Percentiles rank a stretch among this genome's conserved stretches.
Evolutionary conservation across 2,329 filamentous ascomycete species (phyloP).

Genomic region (Sporothrix variecibatus): DNA sequence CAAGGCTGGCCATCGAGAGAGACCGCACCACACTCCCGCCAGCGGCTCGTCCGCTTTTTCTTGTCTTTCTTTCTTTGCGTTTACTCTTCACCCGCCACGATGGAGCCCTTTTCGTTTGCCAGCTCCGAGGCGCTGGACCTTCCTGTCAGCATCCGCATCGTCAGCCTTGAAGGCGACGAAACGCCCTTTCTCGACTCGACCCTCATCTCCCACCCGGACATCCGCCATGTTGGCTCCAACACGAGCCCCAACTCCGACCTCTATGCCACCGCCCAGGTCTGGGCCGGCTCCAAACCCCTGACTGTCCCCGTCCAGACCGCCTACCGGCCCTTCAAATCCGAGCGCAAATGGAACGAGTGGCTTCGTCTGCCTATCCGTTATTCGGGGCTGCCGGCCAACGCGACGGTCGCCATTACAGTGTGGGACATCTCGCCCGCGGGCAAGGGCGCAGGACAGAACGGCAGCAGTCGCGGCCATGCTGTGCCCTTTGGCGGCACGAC

Average conservation of each 20-base stretch:
- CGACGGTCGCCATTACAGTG: slow-evolving; percentile 86
- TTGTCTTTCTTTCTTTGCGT: background rate
- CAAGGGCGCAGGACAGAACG: slow-evolving; percentile 46
- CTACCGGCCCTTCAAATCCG: slow-evolving; percentile 84
- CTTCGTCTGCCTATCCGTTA: slow-evolving; percentile 83
- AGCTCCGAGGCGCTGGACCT: slow-evolving; percentile 82
- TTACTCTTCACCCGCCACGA: slow-evolving; percentile 42
- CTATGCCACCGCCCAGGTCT: slow-evolving; percentile 89
- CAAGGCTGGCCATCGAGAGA: background rate
- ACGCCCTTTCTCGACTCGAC: slow-evolving; percentile 74
- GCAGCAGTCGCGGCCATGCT: slow-evolving; percentile 67
- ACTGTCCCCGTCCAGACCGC: slow-evolving; percentile 90
- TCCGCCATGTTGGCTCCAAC: slow-evolving; percentile 86
- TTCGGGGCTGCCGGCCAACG: slow-evolving; percentile 75
- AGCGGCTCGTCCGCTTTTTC: background rate
- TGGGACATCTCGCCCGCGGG: slow-evolving; percentile 91
- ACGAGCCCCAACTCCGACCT: slow-evolving; percentile 78
- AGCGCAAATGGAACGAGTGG: slow-evolving; percentile 91
- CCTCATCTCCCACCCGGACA: slow-evolving; percentile 73
- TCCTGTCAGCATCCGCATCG: slow-evolving; percentile 67
- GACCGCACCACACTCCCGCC: background rate
- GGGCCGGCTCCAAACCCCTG: slow-evolving; percentile 92
- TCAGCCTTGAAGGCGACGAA: slow-evolving; percentile 76
- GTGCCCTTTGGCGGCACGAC: slow-evolving; percentile 95
- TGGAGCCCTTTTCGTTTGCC: slow-evolving; percentile 97